Percentiles rank a stretch among this genome's conserved stretches.
phyloP scores from a whole-genome alignment of 1,284 basidiomycete genomes.

The Ustilago nuda region DNA sequence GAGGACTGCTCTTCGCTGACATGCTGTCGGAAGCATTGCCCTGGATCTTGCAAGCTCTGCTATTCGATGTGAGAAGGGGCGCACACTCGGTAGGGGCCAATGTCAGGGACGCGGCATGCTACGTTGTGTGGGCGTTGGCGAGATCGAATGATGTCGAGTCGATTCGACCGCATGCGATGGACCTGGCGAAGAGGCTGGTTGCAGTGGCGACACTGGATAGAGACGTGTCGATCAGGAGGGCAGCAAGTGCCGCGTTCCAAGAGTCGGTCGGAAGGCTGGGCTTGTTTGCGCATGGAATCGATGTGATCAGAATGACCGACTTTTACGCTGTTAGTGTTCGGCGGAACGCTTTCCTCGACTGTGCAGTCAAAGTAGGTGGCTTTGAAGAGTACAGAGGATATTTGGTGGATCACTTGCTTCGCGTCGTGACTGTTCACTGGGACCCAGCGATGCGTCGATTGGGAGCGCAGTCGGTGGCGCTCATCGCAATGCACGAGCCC shows the following conservation, averaged over 20 bases:
- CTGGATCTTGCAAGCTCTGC: conserved; percentile 74
- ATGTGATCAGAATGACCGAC: conserved; percentile 88
- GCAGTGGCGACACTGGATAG: conserved; percentile 88
- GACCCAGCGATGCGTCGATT: conserved; percentile 82
- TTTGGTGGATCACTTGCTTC: conserved; percentile 81
- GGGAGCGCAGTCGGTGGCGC: conserved; percentile 81
- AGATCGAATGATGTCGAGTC: conserved; percentile 73
- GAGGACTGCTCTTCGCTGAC: conserved; percentile 73
- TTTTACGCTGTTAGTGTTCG: conserved; percentile 92
- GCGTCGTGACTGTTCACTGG: conserved; percentile 87
- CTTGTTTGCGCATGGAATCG: conserved; percentile 91
- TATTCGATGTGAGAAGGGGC: conserved; percentile 91
- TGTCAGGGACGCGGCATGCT: conserved; percentile 93
- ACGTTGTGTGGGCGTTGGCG: conserved; percentile 93
- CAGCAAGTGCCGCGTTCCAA: conserved; percentile 97
- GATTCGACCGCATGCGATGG: conserved; percentile 76
- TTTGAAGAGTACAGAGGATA: conserved; percentile 80
- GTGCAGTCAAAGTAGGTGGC: conserved; percentile 86
- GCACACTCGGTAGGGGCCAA: conserved; percentile 92
- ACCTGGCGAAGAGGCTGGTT: conserved; percentile 76
- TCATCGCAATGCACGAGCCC: conserved; percentile 77
- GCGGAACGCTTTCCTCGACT: conserved; percentile 83
- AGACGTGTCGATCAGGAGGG: conserved; percentile 93
- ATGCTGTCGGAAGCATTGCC: conserved; percentile 49
- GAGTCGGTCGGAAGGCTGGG: conserved; percentile 90